Percentiles rank a stretch among this genome's conserved stretches.
These are phyloP conservation scores for Fusarium heterosporum DNA, from an alignment of 2,329 filamentous ascomycete genomes.

Conservation along the genomic window DNA sequence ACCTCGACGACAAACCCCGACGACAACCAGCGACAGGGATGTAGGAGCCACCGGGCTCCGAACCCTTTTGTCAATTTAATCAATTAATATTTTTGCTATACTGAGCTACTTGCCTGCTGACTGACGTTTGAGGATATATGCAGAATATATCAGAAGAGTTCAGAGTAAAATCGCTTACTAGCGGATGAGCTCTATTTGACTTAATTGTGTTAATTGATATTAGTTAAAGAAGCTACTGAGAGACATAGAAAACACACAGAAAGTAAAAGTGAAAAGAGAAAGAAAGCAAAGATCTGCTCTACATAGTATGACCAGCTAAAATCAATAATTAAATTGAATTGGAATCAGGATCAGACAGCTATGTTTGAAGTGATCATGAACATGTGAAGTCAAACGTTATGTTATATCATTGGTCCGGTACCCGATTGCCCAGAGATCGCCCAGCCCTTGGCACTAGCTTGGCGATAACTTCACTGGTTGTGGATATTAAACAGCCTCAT, in stretches of 20 bases:
- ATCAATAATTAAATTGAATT: background rate
- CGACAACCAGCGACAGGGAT: constrained; percentile 38
- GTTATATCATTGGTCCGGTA: constrained; percentile 17
- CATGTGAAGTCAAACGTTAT: constrained; percentile 12
- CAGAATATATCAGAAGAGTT: no score
- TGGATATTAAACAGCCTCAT: constrained; percentile 13
- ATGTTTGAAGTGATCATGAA: accelerated
- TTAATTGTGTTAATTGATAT: no score
- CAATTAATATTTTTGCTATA: constrained; percentile 1
- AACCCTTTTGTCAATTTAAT: constrained; percentile 46
- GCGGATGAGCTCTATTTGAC: no score
- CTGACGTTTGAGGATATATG: background rate
- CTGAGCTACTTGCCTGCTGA: background rate
- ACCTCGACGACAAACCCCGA: background rate
- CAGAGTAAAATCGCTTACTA: no score
- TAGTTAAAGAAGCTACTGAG: no score
- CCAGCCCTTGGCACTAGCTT: constrained; percentile 39
- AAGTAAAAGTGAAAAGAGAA: no score
- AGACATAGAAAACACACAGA: no score
- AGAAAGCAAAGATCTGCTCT: no score
- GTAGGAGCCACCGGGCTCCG: constrained; percentile 45
- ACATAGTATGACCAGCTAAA: background rate
- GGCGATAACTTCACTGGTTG: constrained; percentile 27
- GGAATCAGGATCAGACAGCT: background rate
- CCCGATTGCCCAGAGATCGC: constrained; percentile 38